Evolutionary conservation across 768 basidiomycete species (phyloP).

Genomic region (Crassisporium funariophilum): DNA sequence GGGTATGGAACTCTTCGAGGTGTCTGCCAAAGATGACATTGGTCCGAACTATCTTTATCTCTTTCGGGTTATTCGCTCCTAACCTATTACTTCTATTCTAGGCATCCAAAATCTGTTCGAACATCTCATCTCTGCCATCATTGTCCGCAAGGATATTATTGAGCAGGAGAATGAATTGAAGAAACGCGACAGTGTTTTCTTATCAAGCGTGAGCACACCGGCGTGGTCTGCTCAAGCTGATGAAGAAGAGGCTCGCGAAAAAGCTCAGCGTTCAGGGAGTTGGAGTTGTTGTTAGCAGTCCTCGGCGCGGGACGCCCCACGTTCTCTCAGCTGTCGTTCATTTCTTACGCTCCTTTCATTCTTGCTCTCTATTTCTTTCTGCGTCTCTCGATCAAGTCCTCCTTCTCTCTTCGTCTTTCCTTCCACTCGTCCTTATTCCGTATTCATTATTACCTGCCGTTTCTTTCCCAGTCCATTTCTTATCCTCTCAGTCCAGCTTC

Average conservation of each 20-base stretch:
- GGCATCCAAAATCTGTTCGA: slow-evolving; percentile 83
- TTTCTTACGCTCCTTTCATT: slow-evolving; percentile 10
- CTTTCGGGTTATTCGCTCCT: slow-evolving; percentile 7
- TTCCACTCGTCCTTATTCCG: slow-evolving; percentile 7
- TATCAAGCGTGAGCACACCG: slow-evolving; percentile 63
- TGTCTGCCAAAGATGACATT: slow-evolving; percentile 85
- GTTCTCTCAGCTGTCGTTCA: slow-evolving; percentile 23
- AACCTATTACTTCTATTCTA: slow-evolving; percentile 29
- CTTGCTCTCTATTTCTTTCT: slow-evolving; percentile 16
- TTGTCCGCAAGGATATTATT: slow-evolving; percentile 74
- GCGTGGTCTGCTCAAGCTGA: slow-evolving; percentile 81
- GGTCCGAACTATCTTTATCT: slow-evolving; percentile 50
- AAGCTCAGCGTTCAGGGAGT: slow-evolving; percentile 49
- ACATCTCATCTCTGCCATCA: slow-evolving; percentile 78
- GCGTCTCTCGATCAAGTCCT: slow-evolving; percentile 7
- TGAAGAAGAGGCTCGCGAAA: slow-evolving; percentile 71
- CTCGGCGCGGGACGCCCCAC: slow-evolving; percentile 24
- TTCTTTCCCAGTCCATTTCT: slow-evolving; percentile 1
- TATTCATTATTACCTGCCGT: slow-evolving; percentile 5
- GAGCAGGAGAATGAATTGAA: slow-evolving; percentile 80
- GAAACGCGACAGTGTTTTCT: slow-evolving; percentile 82
- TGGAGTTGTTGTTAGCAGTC: slow-evolving; percentile 71
- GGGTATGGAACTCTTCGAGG: slow-evolving; percentile 88
- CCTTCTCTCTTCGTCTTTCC: slow-evolving; percentile 14
- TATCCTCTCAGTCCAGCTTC: slow-evolving; percentile 11